phyloP scores from a whole-genome alignment of 2,329 filamentous ascomycete genomes.

The Phialophora macrospora region DNA sequence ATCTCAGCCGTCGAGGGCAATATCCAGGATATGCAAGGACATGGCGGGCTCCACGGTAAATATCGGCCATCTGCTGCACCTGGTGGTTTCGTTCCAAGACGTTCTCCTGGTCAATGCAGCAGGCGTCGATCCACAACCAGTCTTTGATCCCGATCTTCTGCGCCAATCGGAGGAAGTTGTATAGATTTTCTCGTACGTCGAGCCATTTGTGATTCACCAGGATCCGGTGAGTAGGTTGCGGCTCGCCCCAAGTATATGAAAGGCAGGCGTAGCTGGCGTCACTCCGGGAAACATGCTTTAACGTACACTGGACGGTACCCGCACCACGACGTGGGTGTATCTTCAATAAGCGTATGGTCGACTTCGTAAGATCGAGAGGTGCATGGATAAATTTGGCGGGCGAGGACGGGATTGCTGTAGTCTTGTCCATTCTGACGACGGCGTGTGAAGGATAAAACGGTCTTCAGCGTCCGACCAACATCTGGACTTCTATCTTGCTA shows the following conservation, averaged over 20 bases:
- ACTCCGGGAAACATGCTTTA: not conserved
- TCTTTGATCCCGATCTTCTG: not conserved
- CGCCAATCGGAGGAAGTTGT: not conserved
- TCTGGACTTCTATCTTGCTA: not conserved
- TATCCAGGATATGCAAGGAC: not conserved
- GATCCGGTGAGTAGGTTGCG: not conserved
- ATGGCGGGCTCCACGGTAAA: not conserved
- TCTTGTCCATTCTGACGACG: not conserved
- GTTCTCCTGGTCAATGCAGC: slow-evolving; percentile 5
- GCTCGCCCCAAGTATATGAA: not conserved
- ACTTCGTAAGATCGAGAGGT: not conserved
- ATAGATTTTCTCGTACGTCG: not conserved
- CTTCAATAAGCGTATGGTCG: not conserved
- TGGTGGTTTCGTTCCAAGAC: slow-evolving; percentile 6
- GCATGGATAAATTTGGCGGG: not conserved
- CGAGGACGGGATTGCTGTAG: not conserved
- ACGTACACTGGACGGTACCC: not conserved
- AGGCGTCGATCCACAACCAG: not conserved
- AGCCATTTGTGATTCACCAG: not conserved
- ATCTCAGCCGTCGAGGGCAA: too few species aligned
- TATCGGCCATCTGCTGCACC: not conserved
- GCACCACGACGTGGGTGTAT: not conserved
- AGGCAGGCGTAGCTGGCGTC: not conserved
- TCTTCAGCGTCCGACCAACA: not conserved
- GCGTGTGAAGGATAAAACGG: not conserved